phyloP scores from a whole-genome alignment of 108 stramenopile species.

The Nitzschia palea region DNA sequence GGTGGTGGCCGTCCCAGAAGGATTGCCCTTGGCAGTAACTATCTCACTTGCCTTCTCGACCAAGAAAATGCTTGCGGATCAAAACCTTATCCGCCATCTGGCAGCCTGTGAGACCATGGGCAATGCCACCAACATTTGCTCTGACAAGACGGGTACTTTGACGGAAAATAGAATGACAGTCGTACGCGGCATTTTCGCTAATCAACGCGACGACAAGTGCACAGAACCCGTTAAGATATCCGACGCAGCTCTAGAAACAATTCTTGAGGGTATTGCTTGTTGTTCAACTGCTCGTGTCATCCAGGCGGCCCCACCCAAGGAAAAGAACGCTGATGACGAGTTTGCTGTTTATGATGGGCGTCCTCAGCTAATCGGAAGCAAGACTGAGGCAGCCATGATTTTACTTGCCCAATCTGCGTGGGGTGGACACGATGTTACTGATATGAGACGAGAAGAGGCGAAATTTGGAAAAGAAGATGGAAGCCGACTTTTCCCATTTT shows the following conservation, averaged over 20 bases:
- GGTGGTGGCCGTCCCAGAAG: constrained; percentile 97
- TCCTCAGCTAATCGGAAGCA: constrained; percentile 64
- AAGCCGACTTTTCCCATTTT: constrained; percentile 70
- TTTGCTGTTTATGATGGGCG: constrained; percentile 37
- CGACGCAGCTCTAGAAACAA: constrained; percentile 38
- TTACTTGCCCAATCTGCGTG: constrained; percentile 49
- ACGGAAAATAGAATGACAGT: constrained; percentile 91
- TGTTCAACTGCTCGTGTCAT: constrained; percentile 64
- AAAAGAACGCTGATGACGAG: constrained; percentile 21
- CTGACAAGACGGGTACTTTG: constrained; percentile 90
- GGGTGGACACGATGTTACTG: constrained; percentile 51
- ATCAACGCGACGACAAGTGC: constrained; percentile 42
- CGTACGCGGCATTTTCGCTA: constrained; percentile 64
- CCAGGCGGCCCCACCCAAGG: constrained; percentile 22
- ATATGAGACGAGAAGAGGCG: constrained; percentile 43
- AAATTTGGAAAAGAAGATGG: constrained; percentile 64
- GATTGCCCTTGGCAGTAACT: constrained; percentile 92
- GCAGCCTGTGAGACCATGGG: constrained; percentile 97
- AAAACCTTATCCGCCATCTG: constrained; percentile 91
- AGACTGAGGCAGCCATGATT: constrained; percentile 73
- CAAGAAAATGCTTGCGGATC: constrained; percentile 88
- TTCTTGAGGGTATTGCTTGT: constrained; percentile 60
- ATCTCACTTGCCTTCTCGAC: constrained; percentile 89
- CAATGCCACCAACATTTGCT: constrained; percentile 96
- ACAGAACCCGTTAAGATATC: constrained; percentile 30